phyloP scores from a whole-genome alignment of 768 basidiomycete species.

The Rhodosporidiobolus sp. region DNA sequence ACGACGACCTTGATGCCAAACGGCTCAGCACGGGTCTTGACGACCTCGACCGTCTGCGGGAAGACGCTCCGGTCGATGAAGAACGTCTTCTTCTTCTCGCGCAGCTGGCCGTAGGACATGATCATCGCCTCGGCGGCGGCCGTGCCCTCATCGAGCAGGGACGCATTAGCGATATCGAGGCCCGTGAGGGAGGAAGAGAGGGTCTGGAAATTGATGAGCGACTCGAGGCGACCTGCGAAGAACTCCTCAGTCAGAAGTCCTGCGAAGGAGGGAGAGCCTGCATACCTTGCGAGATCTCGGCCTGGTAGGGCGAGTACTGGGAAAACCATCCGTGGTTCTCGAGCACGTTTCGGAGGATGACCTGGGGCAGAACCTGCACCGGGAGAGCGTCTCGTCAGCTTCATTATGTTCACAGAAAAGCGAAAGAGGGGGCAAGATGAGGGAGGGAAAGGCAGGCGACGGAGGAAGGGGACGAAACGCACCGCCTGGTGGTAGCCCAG shows the following conservation, averaged over 20 bases:
- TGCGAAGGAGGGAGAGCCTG: slow-evolving; percentile 31
- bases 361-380: slow-evolving; percentile 37
- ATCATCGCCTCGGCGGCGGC: slow-evolving; percentile 62
- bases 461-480: no score
- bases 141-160: slow-evolving; percentile 74
- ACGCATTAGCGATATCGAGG: slow-evolving; percentile 95
- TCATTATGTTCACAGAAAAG: neutral
- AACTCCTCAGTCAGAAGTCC: neutral
- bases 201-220: slow-evolving; percentile 92
- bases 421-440: no score
- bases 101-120: slow-evolving; percentile 69
- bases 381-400: neutral
- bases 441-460: no score
- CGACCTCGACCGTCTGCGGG: slow-evolving; percentile 85
- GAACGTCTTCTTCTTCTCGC: slow-evolving; percentile 74
- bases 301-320: slow-evolving; percentile 50
- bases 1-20: slow-evolving; percentile 77
- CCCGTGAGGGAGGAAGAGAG: slow-evolving; percentile 91
- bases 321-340: slow-evolving; percentile 99
- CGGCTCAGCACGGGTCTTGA: slow-evolving; percentile 84
- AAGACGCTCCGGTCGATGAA: slow-evolving; percentile 77
- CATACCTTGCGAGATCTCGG: slow-evolving; percentile 94
- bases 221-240: slow-evolving; percentile 79
- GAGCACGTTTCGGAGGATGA: slow-evolving; percentile 46
- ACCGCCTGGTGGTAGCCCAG: slow-evolving; percentile 72